Conservation (phyloP, 1,284 basidiomycete species). For the Puccinia novopanici region DNA sequence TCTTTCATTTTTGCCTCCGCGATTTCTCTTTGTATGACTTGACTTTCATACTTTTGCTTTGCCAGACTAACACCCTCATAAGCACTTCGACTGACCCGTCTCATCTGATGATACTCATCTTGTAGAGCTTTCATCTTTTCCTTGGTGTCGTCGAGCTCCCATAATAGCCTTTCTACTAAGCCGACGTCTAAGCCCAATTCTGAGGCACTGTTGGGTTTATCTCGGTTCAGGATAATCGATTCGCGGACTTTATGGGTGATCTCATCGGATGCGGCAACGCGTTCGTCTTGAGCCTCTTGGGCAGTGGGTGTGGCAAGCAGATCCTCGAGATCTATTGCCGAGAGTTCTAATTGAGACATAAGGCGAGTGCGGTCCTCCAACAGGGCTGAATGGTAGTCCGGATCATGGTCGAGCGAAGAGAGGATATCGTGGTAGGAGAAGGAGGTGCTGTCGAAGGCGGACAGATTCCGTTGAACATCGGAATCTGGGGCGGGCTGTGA, state of each 20-base stretch:
- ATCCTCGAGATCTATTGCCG: slow-evolving; percentile 10
- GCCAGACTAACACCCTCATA: slow-evolving; percentile 84
- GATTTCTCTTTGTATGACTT: slow-evolving; percentile 80
- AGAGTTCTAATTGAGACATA: slow-evolving; percentile 25
- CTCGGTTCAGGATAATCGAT: slow-evolving; percentile 23
- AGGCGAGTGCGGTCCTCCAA: slow-evolving; percentile 15
- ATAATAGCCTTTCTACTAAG: slow-evolving; percentile 73
- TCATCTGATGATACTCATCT: slow-evolving; percentile 77
- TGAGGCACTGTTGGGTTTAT: slow-evolving; percentile 67
- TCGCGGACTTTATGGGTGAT: slow-evolving; percentile 10
- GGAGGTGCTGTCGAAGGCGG: background rate
- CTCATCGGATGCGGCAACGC: slow-evolving; percentile 1
- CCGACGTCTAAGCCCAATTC: slow-evolving; percentile 70
- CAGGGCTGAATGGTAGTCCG: background rate
- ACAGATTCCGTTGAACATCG: background rate
- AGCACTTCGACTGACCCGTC: slow-evolving; percentile 78
- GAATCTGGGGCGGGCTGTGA: background rate
- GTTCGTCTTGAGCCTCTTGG: background rate
- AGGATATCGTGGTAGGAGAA: slow-evolving; percentile 31
- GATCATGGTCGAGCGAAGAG: slow-evolving; percentile 19
- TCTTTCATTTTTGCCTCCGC: slow-evolving; percentile 87
- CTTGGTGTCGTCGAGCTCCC: slow-evolving; percentile 70
- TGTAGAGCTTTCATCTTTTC: slow-evolving; percentile 71
- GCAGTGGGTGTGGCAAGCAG: slow-evolving; percentile 17
- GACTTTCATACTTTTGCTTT: slow-evolving; percentile 84